Evolutionary conservation across 306 rosid species (phyloP), one percentile per base, ranked within the genome.

Genomic region (Acacia acuminata): DNA sequence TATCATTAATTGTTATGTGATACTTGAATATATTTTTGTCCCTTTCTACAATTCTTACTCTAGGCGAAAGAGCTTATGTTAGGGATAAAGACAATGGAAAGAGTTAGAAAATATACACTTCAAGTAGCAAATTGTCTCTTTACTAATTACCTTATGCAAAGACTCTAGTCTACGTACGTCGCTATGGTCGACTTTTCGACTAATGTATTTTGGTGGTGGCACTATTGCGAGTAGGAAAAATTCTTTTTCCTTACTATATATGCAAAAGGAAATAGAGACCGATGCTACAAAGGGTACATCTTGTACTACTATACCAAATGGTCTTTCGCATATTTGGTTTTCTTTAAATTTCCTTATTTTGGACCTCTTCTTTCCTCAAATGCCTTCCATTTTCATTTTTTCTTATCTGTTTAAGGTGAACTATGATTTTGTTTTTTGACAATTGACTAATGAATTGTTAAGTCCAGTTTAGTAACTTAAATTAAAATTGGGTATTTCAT

Each of bases 31-130:
- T 36, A 36, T 36, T 36, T 81, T 66, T 55, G 82, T 22, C 11
- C 73, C 75, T 82, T 78, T 63, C 45, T 53, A 47, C 34, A 25
- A 69, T 55, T 17, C 71, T 79, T 77, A 45, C 83, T 42, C 25
- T 91, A 96, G 99, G 99, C 40, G 40, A 90, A 89, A 92, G 82
- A 87, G 90, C 93, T 80, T 97, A 93, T 42, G 81, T 96, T 77
- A 83, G 81, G 58, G 94, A 96, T 78, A 92, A 83, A 82, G 90
- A 88, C 56, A 82, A 85, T 76, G 89, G 94, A 48, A 84, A 86
- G 87, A 91, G 79, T 91, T 88, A 79, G 92, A 92, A 42, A 83
- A 91, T 68, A 97, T 93, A 75, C 93, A 93, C 76, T 92, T 96
- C 87, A 89, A 98, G 98, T 93, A 71, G 30, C 72, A 70, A 51